These are phyloP conservation scores for Colletotrichum endophyticum DNA, from an alignment of 2,329 filamentous ascomycete species.

Conservation along the genomic window DNA sequence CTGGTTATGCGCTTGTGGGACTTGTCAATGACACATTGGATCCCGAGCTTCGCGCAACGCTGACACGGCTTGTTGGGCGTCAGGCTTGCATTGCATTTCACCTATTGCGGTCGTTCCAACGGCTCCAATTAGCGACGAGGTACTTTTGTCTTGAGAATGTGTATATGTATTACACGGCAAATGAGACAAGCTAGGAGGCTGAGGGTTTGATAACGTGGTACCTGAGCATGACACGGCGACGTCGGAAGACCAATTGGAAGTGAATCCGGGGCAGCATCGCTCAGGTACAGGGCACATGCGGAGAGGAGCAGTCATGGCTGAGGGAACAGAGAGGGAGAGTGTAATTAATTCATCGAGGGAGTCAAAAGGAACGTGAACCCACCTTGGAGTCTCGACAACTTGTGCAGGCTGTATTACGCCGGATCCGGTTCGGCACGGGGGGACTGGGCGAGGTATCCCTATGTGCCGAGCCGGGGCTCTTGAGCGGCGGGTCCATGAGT, in stretches of 20 bases:
- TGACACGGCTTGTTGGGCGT: conserved; percentile 45
- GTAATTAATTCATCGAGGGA: background rate
- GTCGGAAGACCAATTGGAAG: conserved; percentile 5
- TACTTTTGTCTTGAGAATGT: background rate
- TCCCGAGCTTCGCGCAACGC: conserved; percentile 47
- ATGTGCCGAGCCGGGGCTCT: conserved; percentile 13
- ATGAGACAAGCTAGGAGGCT: background rate
- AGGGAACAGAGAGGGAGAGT: background rate
- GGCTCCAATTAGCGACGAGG: background rate
- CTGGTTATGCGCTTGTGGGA: conserved; percentile 51
- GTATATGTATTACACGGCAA: background rate
- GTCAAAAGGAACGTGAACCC: conserved; percentile 13
- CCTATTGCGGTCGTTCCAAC: conserved; percentile 32
- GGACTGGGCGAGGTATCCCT: conserved; percentile 8
- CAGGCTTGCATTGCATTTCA: conserved; percentile 47
- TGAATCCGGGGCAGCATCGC: background rate
- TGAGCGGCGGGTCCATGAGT: conserved; percentile 17
- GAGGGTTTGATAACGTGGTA: background rate
- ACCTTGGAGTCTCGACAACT: conserved; percentile 41
- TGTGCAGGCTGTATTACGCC: conserved; percentile 35
- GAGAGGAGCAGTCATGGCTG: background rate
- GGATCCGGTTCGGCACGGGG: conserved; percentile 27
- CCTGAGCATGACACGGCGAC: background rate
- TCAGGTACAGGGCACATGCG: background rate
- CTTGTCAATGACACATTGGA: conserved; percentile 51